Percentiles rank a stretch among this genome's conserved stretches.
Conservation (phyloP, 805 yeast species). For the Metschnikowia noctiluminum region DNA sequence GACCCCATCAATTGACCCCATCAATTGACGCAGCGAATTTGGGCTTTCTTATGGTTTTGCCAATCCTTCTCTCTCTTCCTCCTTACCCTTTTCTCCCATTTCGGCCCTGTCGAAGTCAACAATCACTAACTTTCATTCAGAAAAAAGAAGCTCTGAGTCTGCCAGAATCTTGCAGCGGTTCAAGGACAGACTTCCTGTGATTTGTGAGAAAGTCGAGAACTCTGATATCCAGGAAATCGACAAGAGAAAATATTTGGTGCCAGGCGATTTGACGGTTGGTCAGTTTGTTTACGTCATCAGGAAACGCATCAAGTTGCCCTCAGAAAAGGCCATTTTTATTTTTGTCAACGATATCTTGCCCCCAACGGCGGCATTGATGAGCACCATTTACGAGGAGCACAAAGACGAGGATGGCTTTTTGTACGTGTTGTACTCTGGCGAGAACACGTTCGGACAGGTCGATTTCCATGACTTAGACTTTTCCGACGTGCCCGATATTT, state of each 20-base stretch:
- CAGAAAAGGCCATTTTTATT: constrained; percentile 96
- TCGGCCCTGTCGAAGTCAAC: neutral
- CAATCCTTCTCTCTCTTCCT: no score
- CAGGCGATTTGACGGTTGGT: constrained; percentile 93
- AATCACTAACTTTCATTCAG: constrained; percentile 31
- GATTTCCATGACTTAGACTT: constrained; percentile 20
- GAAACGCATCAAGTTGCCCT: constrained; percentile 90
- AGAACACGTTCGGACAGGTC: constrained; percentile 84
- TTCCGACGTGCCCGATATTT: constrained; percentile 8
- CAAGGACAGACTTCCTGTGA: constrained; percentile 90
- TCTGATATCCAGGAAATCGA: constrained; percentile 95
- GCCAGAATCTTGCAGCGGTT: constrained; percentile 85
- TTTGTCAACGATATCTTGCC: constrained; percentile 96
- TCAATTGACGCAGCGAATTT: no score
- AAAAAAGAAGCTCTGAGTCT: constrained; percentile 93
- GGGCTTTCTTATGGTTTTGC: no score
- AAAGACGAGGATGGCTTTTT: constrained; percentile 97
- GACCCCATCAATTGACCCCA: no score
- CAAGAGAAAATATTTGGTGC: constrained; percentile 94
- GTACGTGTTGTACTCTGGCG: constrained; percentile 94
- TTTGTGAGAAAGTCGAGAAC: constrained; percentile 96
- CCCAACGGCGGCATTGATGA: constrained; percentile 96
- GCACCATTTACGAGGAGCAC: constrained; percentile 92
- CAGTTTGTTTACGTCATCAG: constrained; percentile 97
- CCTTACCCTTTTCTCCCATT: neutral